Conservation (phyloP, 2,329 filamentous ascomycete genomes). For the Aspergillus japonicus region DNA sequence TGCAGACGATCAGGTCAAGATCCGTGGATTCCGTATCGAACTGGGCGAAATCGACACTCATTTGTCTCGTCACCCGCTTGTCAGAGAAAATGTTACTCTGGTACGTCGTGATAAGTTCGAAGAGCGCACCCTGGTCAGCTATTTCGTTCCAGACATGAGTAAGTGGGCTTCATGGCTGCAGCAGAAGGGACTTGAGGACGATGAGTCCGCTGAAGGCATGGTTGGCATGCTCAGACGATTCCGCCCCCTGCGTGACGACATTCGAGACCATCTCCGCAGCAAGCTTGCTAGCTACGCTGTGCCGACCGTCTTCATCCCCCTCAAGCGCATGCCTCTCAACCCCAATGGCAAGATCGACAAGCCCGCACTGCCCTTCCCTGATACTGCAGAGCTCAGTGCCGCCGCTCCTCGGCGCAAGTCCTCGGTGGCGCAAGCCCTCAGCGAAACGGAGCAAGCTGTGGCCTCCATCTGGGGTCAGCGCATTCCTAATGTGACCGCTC, state of each 20-base stretch:
- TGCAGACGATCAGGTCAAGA: conserved; percentile 88
- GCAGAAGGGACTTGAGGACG: conserved; percentile 54
- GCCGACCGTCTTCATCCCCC: conserved; percentile 70
- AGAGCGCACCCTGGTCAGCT: conserved; percentile 82
- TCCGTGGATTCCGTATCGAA: conserved; percentile 93
- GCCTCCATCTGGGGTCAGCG: conserved; percentile 73
- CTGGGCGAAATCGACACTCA: conserved; percentile 89
- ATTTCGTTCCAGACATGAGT: conserved; percentile 78
- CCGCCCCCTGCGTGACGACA: conserved; percentile 58
- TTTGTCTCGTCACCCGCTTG: conserved; percentile 68
- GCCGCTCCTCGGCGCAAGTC: conserved; percentile 52
- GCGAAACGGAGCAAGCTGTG: conserved; percentile 63
- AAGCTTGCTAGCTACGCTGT: conserved; percentile 74
- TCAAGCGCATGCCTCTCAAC: conserved; percentile 73
- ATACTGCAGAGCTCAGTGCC: conserved; percentile 64
- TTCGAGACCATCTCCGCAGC: conserved; percentile 67
- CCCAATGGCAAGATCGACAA: conserved; percentile 85
- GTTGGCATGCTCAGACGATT: conserved; percentile 60
- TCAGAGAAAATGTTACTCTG: conserved; percentile 83
- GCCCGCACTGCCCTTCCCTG: conserved; percentile 76
- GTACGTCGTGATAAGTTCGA: conserved; percentile 81
- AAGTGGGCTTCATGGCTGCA: conserved; percentile 71
- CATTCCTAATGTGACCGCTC: conserved; percentile 64
- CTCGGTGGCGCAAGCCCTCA: conserved; percentile 48
- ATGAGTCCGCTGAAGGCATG: conserved; percentile 51